Base-by-base conservation (phyloP, 2,329 filamentous ascomycete genomes). In the Xylariaceae sp. region DNA sequence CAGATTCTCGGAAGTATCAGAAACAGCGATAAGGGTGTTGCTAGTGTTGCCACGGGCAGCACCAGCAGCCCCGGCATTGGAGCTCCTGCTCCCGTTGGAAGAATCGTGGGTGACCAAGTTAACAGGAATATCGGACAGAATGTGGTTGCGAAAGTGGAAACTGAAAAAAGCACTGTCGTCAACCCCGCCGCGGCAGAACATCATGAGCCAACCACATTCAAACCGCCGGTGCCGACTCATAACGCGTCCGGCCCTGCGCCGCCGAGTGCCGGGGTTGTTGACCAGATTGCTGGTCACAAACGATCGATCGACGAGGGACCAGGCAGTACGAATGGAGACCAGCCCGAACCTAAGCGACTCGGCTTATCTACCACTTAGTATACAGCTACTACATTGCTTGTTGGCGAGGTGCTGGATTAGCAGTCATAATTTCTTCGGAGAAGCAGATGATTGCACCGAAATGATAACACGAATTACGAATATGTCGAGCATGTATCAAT, bases 221-320 rank as follows among this genome's bases (percentile, higher is more conserved):
- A 63, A 52, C 51, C 58, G n/a, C 60, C 64, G 30, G 57, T 60
- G 53, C 62, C 62, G 8, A 30, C 60, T 9, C 64, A 67, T 58
- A 72, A 66, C 51, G 65, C 66, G 35, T 69, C 66, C 37, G 68
- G 65, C 59, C 69, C 70, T 34, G 68, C 70, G 30, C 70, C 67
- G 17, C 71, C 69, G 18, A 70, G 69, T 42, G 68, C 67, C 13
- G 67, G 68, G 7, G 68, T 69, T 37, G 63, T 70, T 6, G 67
- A 68, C 55, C 69, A 71, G 54, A 70, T 70, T 15, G 61, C 65
- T 10, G 68, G 67, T 6, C 68, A 70, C 30, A 70, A 69, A 45
- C 63, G 64, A 58, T 49, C 62, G 4, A 51, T 66, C 13, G 67
- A 70, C 23, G 64, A 64, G 51, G 57, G 58, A 37, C 68, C 68